phyloP scores from a whole-genome alignment of 129 eudicot species.

The Heracleum sosnowskyi region DNA sequence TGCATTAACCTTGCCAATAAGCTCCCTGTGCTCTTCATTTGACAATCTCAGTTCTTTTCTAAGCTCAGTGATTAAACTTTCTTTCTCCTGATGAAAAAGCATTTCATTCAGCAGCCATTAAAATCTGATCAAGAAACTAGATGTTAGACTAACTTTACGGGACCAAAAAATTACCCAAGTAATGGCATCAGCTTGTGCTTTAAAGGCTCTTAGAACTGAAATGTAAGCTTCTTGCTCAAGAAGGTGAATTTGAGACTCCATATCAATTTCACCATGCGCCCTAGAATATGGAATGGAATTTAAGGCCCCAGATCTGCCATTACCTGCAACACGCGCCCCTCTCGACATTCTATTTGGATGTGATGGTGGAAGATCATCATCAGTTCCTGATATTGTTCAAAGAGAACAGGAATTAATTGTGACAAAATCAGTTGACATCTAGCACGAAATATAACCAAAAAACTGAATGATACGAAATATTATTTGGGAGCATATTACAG shows the following conservation, averaged over 20 bases:
- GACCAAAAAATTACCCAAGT: slow-evolving; percentile 56
- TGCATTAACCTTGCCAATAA: slow-evolving; percentile 65
- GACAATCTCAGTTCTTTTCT: slow-evolving; percentile 85
- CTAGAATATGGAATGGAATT: slow-evolving; percentile 54
- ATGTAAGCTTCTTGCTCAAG: slow-evolving; percentile 85
- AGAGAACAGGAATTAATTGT: background rate
- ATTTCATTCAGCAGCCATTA: slow-evolving; percentile 27
- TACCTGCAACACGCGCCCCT: slow-evolving; percentile 74
- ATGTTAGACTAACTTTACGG: slow-evolving; percentile 5
- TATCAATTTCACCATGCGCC: slow-evolving; percentile 51
- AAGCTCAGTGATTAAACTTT: slow-evolving; percentile 83
- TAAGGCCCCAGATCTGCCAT: slow-evolving; percentile 63
- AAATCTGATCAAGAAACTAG: slow-evolving; percentile 18
- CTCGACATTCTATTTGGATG: slow-evolving; percentile 80
- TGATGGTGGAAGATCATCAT: slow-evolving; percentile 89
- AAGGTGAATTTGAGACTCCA: slow-evolving; percentile 85
- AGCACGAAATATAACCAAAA: background rate
- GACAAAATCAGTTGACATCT: background rate
- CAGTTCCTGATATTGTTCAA: slow-evolving; percentile 50
- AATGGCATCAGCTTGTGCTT: slow-evolving; percentile 87
- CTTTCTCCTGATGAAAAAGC: slow-evolving; percentile 62
- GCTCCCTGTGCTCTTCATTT: slow-evolving; percentile 89
- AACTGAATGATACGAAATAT: background rate
- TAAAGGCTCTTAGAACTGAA: slow-evolving; percentile 72
- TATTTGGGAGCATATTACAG: background rate